phyloP scores from a whole-genome alignment of 768 basidiomycete genomes.

The Boletus insuetus region DNA sequence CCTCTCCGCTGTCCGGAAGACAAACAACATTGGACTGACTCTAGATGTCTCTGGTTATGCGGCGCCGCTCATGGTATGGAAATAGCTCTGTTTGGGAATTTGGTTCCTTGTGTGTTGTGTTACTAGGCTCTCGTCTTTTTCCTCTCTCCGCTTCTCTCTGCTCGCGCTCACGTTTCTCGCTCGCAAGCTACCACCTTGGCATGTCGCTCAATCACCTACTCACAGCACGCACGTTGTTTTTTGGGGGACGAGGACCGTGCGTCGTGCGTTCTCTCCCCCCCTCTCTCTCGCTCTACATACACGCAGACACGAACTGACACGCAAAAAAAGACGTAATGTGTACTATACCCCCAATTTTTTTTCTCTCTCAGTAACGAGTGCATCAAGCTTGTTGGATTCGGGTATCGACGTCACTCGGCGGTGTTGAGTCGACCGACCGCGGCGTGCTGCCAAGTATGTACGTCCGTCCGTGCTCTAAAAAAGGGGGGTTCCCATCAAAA shows the following conservation, averaged over 20 bases:
- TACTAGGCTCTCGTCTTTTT: conserved; percentile 3
- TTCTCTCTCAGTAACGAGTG: background rate
- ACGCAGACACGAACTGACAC: background rate
- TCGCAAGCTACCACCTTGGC: background rate
- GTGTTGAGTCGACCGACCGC: no score
- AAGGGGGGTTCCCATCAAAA: no score
- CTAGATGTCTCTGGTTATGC: conserved; percentile 6
- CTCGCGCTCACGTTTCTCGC: background rate
- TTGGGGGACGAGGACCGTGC: background rate
- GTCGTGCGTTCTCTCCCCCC: no score
- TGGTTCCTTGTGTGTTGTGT: conserved; percentile 1
- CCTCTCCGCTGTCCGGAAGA: conserved; percentile 17
- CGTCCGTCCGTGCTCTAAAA: no score
- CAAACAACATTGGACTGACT: background rate
- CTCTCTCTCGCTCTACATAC: background rate
- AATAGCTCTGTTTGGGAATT: conserved; percentile 10
- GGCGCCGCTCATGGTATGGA: conserved; percentile 12
- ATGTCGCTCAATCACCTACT: no score
- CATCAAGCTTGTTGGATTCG: no score
- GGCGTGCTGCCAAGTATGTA: no score
- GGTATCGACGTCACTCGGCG: no score
- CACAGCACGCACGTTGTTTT: background rate
- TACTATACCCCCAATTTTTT: background rate
- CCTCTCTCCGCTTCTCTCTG: background rate
- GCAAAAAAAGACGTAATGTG: background rate